Evolutionary conservation across 2,329 filamentous ascomycete species (phyloP), one percentile per base, ranked within the genome.

Genomic region (Beauveria sp.): DNA sequence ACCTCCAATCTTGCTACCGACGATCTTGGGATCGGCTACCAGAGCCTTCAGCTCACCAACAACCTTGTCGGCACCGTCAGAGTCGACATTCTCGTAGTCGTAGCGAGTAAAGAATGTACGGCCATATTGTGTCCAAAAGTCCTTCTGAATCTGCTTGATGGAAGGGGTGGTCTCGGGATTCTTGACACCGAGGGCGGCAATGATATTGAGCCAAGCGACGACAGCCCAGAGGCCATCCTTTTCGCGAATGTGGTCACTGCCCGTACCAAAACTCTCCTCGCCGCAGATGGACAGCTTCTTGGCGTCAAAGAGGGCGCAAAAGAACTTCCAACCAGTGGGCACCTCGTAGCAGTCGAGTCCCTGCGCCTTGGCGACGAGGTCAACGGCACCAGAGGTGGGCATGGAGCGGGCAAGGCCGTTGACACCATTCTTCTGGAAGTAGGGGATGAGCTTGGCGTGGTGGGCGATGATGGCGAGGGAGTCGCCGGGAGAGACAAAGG

Each of bases 101-200:
- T 98, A 98, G 66, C 95, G 91, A 49, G 95, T 99, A 84, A 99
- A 99, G 83, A 98, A 99, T 38, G 93, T 97, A 63, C 95, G 92
- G 70, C 95, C 95, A 75, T 99, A 99, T 62, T 86, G 90, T 70
- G 85, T 84, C 95, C 95, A 99, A 85, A 99, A 98, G 73, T 97
- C 91, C 70, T 91, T 86, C 79, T 99, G 95, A 74, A 99, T 97
- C 76, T 93, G 89, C 72, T 90, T 90, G 77, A 99, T 98, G 78
- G 90, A 96, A 56, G 93, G 93, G 3, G 89, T 91, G 67, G 90
- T 87, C 63, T 81, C 86, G 22, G 90, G 86, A 71, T 88, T 88
- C 74, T 91, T 83, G 73, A 95, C 87, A 66, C 93, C 93, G 53
- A 98, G 86, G 67, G 91, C 93, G 64, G 95, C 95, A 70, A 99